phyloP scores from a whole-genome alignment of 306 rosid species.

The Sicyos edulis region DNA sequence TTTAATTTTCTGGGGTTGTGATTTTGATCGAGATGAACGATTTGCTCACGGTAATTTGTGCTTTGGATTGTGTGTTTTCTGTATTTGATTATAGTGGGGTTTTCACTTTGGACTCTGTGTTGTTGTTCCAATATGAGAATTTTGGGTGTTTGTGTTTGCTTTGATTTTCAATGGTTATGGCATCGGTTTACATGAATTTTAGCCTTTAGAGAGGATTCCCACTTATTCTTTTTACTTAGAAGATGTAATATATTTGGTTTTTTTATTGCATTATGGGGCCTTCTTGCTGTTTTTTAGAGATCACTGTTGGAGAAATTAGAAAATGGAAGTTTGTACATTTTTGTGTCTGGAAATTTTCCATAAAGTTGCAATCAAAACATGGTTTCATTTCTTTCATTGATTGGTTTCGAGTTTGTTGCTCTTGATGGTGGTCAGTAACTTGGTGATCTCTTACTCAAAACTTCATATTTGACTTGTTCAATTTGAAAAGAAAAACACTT shows the following conservation, averaged over 20 bases:
- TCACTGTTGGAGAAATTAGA: neutral
- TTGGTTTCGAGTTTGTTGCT: neutral
- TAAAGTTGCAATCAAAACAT: no score
- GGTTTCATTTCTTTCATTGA: neutral
- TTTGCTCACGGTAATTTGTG: constrained; percentile 64
- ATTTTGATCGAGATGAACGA: constrained; percentile 68
- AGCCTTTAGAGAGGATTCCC: neutral
- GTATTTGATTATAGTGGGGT: constrained; percentile 13
- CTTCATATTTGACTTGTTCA: neutral
- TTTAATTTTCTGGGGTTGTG: neutral
- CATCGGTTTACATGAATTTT: neutral
- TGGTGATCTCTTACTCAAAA: neutral
- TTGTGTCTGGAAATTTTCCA: neutral
- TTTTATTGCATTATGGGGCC: neutral
- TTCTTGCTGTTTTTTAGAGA: neutral
- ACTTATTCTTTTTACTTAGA: neutral
- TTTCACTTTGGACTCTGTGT: constrained; percentile 18
- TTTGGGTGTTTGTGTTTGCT: neutral
- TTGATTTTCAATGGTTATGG: neutral
- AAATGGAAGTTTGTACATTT: neutral
- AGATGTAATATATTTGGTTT: neutral
- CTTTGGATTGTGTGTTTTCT: neutral
- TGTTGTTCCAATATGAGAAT: neutral
- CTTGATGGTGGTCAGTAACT: neutral
- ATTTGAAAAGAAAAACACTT: neutral